A percentile compares a stretch with the other conserved stretches of the same genome.
Evolutionary conservation across 2,329 filamentous ascomycete species (phyloP).

Genomic region (Rutstroemia sp.): DNA sequence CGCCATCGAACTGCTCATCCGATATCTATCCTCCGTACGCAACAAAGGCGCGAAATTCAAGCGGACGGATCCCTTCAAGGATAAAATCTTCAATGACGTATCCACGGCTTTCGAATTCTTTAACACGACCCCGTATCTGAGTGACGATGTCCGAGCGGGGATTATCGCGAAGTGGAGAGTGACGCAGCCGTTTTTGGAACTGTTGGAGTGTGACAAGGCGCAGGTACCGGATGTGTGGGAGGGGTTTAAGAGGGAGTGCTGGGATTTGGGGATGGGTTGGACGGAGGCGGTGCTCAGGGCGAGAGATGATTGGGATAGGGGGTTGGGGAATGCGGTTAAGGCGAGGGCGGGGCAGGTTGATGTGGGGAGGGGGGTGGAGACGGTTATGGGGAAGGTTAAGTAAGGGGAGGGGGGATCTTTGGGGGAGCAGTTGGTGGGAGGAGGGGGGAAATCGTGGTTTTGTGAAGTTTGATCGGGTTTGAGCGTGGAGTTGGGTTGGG

Average conservation of each 20-base stretch:
- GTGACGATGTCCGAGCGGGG: conserved; percentile 57
- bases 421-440: not conserved
- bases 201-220: conserved; percentile 71
- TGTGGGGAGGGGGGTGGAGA: conserved; percentile 74
- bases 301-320: conserved; percentile 88
- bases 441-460: no score
- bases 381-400: conserved; percentile 91
- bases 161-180: conserved; percentile 93
- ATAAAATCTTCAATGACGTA: conserved; percentile 91
- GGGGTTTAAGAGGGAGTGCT: conserved; percentile 76
- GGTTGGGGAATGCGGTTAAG: conserved; percentile 84
- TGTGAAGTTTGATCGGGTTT: no score
- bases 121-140: conserved; percentile 50
- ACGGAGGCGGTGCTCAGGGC: conserved; percentile 83
- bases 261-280: conserved; percentile 93
- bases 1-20: conserved; percentile 79
- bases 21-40: conserved; percentile 75
- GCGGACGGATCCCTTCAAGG: conserved; percentile 76
- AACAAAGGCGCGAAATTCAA: conserved; percentile 90
- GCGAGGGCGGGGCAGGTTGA: conserved; percentile 78
- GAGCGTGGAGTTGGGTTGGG: no score
- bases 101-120: conserved; percentile 89
- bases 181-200: conserved; percentile 72
- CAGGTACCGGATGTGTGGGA: conserved; percentile 72
- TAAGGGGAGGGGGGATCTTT: conserved; percentile 30